Conservation (phyloP, 2,329 filamentous ascomycete genomes). For the Colletotrichum phormii region DNA sequence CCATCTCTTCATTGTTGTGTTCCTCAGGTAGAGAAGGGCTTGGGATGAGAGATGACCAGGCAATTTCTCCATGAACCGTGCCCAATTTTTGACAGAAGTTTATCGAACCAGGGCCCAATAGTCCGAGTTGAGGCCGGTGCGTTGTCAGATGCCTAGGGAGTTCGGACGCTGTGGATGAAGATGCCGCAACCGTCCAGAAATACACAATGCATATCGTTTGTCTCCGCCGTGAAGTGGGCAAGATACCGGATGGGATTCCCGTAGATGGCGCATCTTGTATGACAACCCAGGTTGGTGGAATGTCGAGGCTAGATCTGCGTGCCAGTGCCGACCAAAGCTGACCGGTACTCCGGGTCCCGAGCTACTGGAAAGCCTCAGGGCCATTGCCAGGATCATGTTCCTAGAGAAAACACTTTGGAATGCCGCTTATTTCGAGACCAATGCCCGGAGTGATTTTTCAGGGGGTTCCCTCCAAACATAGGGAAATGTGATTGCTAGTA, state of each 20-base stretch:
- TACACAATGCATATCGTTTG: not conserved
- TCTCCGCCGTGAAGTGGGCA: not conserved
- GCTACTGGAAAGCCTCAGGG: slow-evolving; percentile 8
- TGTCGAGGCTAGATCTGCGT: slow-evolving; percentile 1
- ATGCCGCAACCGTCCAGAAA: not conserved
- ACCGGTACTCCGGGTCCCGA: slow-evolving; percentile 1
- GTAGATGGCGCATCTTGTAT: not conserved
- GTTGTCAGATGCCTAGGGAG: not conserved
- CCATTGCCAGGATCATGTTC: not conserved
- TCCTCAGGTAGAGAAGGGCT: not conserved
- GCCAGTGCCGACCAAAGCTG: not conserved
- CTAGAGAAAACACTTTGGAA: slow-evolving; percentile 1
- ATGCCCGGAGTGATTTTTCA: not conserved
- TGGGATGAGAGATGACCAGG: not conserved
- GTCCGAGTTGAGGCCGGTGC: not conserved
- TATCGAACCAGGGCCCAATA: not conserved
- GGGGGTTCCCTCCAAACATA: not conserved
- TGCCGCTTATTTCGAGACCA: not conserved
- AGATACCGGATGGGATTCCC: not conserved
- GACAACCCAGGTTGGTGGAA: not conserved
- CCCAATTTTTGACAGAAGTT: not conserved
- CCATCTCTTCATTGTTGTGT: not conserved
- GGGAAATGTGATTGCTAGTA: not conserved
- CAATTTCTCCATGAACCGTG: not conserved
- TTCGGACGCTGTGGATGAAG: not conserved